Percentiles rank a stretch among this genome's conserved stretches.
These are phyloP conservation scores for Leccinellum rugosiceps DNA, from an alignment of 768 basidiomycete genomes.

Conservation along the genomic window DNA sequence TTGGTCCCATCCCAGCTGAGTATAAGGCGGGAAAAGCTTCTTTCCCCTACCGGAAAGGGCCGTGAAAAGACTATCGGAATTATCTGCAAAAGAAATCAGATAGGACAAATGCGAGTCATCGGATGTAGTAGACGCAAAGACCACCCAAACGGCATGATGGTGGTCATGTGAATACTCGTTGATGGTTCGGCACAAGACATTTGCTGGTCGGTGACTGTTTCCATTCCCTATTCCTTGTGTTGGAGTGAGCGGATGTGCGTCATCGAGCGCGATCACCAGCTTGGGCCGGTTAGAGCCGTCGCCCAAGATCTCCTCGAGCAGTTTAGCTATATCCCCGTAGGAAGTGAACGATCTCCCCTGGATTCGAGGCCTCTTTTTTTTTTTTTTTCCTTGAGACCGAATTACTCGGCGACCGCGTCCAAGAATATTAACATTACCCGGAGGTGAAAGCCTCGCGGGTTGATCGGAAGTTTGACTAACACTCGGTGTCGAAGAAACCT, in stretches of 20 bases:
- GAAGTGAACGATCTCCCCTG: neutral
- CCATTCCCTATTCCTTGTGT: neutral
- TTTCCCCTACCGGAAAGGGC: neutral
- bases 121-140: neutral
- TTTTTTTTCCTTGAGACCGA: no score
- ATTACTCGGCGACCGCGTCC: neutral
- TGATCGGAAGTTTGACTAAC: neutral
- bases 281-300: neutral
- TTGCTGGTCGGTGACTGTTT: neutral
- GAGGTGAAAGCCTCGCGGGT: neutral
- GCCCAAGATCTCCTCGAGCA: neutral
- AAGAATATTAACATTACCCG: neutral
- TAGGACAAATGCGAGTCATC: neutral
- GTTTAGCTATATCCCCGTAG: neutral
- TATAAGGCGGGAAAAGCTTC: neutral
- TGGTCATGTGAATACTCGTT: neutral
- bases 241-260: neutral
- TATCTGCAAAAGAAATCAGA: neutral
- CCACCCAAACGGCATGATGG: neutral
- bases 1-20: neutral
- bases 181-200: neutral
- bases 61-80: no score
- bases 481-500: no score
- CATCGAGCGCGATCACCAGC: neutral
- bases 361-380: neutral